Evolutionary conservation across 495 filamentous ascomycete species (phyloP).

Genomic region (Penicillium canescens): DNA sequence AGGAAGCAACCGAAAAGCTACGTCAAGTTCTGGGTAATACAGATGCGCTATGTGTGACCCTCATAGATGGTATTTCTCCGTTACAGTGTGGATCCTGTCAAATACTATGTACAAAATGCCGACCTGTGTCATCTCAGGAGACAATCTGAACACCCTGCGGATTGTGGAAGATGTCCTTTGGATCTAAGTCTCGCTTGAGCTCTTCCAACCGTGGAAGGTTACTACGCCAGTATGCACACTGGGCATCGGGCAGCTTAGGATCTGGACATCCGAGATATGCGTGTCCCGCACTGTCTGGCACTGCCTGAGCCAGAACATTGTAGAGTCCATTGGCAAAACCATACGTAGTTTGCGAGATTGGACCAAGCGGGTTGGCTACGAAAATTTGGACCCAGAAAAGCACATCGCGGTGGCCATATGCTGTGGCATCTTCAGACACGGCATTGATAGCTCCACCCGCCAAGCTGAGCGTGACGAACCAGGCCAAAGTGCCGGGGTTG

Average conservation of each 20-base stretch:
- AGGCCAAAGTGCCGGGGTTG: constrained; percentile 38
- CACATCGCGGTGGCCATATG: constrained; percentile 38
- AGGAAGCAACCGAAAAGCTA: no score
- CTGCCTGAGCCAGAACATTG: constrained; percentile 19
- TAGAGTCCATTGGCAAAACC: constrained; percentile 44
- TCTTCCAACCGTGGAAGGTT: constrained; percentile 48
- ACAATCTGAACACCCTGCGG: constrained; percentile 47
- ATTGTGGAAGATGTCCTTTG: constrained; percentile 58
- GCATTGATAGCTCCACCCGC: constrained; percentile 36
- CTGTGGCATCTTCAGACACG: constrained; percentile 27
- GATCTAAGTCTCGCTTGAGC: constrained; percentile 55
- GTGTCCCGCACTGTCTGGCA: constrained; percentile 13
- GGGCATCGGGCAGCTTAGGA: constrained; percentile 40
- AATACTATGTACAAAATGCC: no score
- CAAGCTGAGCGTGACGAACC: constrained; percentile 34
- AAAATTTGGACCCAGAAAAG: constrained; percentile 38
- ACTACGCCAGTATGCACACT: constrained; percentile 52
- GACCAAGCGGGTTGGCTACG: constrained; percentile 34
- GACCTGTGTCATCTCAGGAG: background rate
- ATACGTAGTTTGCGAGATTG: constrained; percentile 28
- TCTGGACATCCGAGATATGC: constrained; percentile 71
- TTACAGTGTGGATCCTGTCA: no score
- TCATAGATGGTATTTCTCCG: no score
- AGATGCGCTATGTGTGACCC: no score
- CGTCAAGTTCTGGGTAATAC: no score